Conservation (phyloP, 2,329 filamentous ascomycete genomes). For the Fusarium sacchari region DNA sequence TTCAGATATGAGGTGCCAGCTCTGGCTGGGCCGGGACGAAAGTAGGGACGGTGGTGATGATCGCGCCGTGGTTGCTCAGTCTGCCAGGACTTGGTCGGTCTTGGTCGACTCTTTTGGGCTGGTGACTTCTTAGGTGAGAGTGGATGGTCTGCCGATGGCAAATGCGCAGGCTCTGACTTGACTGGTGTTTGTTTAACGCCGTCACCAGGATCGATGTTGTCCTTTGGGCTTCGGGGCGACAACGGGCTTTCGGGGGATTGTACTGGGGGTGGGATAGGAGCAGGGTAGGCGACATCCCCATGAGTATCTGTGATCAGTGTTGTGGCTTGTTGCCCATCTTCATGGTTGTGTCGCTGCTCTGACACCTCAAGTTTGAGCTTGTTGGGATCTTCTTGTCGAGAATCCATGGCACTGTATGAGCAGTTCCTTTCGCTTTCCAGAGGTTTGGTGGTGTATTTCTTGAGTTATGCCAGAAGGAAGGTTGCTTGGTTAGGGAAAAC, state of each 20-base stretch:
- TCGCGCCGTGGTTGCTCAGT: constrained; percentile 30
- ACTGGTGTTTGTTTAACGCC: background rate
- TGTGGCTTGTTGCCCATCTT: background rate
- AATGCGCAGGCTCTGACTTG: constrained; percentile 3
- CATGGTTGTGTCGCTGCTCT: constrained; percentile 12
- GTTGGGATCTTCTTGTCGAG: constrained; percentile 8
- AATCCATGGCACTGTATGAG: constrained; percentile 9
- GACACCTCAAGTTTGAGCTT: constrained; percentile 20
- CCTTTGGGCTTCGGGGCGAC: constrained; percentile 12
- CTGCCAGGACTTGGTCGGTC: constrained; percentile 35
- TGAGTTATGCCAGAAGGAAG: background rate
- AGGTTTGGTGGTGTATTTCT: background rate
- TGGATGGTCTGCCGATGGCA: background rate
- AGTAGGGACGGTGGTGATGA: constrained; percentile 7
- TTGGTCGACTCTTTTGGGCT: constrained; percentile 17
- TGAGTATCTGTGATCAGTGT: constrained; percentile 23
- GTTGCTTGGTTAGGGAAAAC: background rate
- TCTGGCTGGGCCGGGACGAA: constrained; percentile 33
- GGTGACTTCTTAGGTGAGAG: constrained; percentile 1
- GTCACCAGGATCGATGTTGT: background rate
- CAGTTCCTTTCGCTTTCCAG: background rate
- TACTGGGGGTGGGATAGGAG: constrained; percentile 16
- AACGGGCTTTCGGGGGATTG: constrained; percentile 26
- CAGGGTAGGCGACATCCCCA: constrained; percentile 25
- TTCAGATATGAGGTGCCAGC: constrained; percentile 38